These are phyloP conservation scores for Avena atlantica DNA, from an alignment of 176 grass and related monocot genomes.

Conservation along the genomic window DNA sequence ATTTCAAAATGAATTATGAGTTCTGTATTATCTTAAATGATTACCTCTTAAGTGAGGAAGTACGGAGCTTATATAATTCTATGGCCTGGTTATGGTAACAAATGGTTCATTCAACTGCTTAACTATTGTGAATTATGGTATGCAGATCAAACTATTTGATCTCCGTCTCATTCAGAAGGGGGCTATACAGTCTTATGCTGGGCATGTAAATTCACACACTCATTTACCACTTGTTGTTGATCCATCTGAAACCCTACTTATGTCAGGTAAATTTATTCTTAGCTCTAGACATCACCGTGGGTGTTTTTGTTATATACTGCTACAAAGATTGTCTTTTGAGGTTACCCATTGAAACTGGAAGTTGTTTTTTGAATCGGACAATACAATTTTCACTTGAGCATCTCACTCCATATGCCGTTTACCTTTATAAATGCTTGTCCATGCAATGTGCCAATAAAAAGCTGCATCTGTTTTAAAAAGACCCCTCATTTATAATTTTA, in stretches of 20 bases:
- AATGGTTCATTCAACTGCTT: slow-evolving; percentile 26
- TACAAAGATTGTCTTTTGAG: neutral
- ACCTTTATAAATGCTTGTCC: slow-evolving; percentile 19
- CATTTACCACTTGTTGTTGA: slow-evolving; percentile 74
- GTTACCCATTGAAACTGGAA: neutral
- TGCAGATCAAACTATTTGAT: slow-evolving; percentile 96
- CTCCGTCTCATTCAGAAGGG: slow-evolving; percentile 71
- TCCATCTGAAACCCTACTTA: slow-evolving; percentile 87
- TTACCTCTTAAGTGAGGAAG: slow-evolving; percentile 1
- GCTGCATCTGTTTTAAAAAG: neutral
- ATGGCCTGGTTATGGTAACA: slow-evolving; percentile 19
- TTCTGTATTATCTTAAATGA: neutral
- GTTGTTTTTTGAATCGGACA: neutral
- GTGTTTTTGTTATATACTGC: slow-evolving; percentile 25
- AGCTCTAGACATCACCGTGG: neutral
- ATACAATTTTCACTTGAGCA: neutral
- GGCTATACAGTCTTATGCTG: slow-evolving; percentile 77
- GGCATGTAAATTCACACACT: slow-evolving; percentile 83
- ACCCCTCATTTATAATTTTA: neutral
- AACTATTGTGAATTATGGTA: slow-evolving; percentile 24
- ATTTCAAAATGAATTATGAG: slow-evolving; percentile 27
- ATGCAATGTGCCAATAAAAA: neutral
- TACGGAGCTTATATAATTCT: neutral
- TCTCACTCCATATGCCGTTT: neutral
- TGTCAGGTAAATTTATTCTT: slow-evolving; percentile 70